Percentiles rank a stretch among this genome's conserved stretches.
Evolutionary conservation across 2,329 filamentous ascomycete genomes (phyloP).

Genomic region (Fusarium incarnatum): DNA sequence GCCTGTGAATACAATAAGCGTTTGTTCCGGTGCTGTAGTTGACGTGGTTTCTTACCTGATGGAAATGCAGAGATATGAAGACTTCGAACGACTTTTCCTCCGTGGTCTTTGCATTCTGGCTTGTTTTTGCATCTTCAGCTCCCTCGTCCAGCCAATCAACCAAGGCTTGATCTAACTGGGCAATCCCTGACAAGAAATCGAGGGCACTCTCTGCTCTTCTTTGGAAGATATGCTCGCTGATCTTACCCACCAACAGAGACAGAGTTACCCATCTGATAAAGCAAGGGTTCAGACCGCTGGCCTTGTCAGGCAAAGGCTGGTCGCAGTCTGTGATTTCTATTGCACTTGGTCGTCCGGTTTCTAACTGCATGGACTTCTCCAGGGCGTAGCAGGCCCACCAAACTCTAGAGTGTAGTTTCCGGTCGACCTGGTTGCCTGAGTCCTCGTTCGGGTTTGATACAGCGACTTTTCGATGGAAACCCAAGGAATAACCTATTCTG

Average conservation of each 20-base stretch:
- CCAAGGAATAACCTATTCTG: slow-evolving; percentile 32
- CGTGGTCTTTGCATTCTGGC: slow-evolving; percentile 3
- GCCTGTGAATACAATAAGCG: not conserved
- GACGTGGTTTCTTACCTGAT: slow-evolving; percentile 5
- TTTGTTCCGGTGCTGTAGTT: fast-evolving
- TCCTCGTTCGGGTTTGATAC: slow-evolving; percentile 1
- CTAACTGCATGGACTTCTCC: slow-evolving; percentile 40
- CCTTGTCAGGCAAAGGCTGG: slow-evolving; percentile 21
- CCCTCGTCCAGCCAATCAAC: slow-evolving; percentile 33
- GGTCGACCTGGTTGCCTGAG: slow-evolving; percentile 9
- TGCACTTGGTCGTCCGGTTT: slow-evolving; percentile 21
- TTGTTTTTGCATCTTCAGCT: slow-evolving; percentile 20
- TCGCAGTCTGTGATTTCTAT: slow-evolving; percentile 39
- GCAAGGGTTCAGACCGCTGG: slow-evolving; percentile 2
- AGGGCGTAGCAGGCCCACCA: slow-evolving; percentile 41
- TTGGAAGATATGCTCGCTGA: slow-evolving; percentile 39
- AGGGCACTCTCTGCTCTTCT: slow-evolving; percentile 25
- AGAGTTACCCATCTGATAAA: slow-evolving; percentile 38
- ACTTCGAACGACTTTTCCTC: slow-evolving; percentile 24
- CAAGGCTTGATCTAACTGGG: slow-evolving; percentile 30
- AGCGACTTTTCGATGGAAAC: slow-evolving; percentile 29
- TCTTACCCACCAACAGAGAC: slow-evolving; percentile 30
- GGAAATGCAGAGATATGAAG: slow-evolving; percentile 36
- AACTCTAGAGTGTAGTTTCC: slow-evolving; percentile 25
- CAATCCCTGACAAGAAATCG: slow-evolving; percentile 27